Evolutionary conservation across 2,329 filamentous ascomycete genomes (phyloP), one percentile per base, ranked within the genome.

Genomic region (Aspergillus carbonarius): DNA sequence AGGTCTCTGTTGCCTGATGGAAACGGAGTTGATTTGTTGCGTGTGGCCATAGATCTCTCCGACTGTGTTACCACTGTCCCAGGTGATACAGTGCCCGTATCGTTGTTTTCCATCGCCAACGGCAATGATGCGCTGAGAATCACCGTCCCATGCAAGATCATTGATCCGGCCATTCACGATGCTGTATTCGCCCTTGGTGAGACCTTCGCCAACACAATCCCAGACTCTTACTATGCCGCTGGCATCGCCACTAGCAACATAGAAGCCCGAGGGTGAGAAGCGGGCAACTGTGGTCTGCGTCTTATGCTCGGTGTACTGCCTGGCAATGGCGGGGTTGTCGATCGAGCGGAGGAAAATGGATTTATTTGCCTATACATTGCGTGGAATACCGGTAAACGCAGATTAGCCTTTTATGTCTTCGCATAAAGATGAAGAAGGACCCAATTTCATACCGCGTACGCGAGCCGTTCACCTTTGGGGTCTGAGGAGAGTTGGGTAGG

Each of bases 91-190:
- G 75, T 93, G 91, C 13, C 93, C 93, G 73, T 92, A 97, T 57
- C 92, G 86, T 79, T 98, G 92, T 72, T 93, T 93, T 53, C 95
- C 95, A 68, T 98, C 91, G 46, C 95, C 95, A 5, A 99, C 93
- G 3, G 93, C 95, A 70, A 98, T 97, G 71, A 99, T 89, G 51
- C 95, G 89, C 80, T 97, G 93, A 61, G 91, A 96, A 77, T 99
- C 95, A 58, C 93, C 93, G 70, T 98, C 95, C 93, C 95, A 99
- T 1, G 92, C 93, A 65, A 99, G 86, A 74, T 99, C 95, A 73
- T 96, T 96, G 78, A 99, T 93, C 55, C 91, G 89, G 12, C 95
- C 95, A 34, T 91, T 92, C 70, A 98, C 93, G 77, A 98, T 97
- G 71, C 87, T 85, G 77, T 96, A 98, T 76, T 98, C 93, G 66